Evolutionary conservation across 2,329 filamentous ascomycete species (phyloP), one percentile per base, ranked within the genome.

Genomic region (Botrytis fabae): DNA sequence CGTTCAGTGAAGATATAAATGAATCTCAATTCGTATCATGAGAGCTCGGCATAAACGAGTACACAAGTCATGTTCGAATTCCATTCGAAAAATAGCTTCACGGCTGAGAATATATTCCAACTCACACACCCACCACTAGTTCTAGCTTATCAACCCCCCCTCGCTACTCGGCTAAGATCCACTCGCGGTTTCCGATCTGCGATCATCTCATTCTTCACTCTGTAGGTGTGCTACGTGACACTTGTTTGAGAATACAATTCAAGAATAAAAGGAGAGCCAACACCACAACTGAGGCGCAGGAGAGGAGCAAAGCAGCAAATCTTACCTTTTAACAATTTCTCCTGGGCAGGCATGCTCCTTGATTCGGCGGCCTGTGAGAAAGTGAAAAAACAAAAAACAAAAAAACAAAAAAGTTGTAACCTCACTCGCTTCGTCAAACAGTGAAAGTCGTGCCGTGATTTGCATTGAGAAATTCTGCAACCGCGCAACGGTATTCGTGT

Each of bases 281-380:
- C 2, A 16, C 1, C 25, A 54, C 2, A 0, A 54, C n/a, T 2
- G 12, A 7, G 12, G 12, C 4, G n/a, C 4, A 14, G 0, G 48
- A n/a, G 16, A 16, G 5, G 6, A n/a, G 25, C 3, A 8, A 54
- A 28, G 51, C 25, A 7, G 8, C 16, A 4, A 54, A 14, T n/a
- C 51, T 18, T 54, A 6, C 25, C 3, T 54, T 6, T 18, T 25
- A 28, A 28, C 14, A 28, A 54, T 8, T 6, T 54, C 14, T 7
- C 16, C 25, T 25, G 5, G 6, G 14, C 2, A 28, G 6, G 14
- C 2, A 28, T 6, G n/a, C n/a, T 54, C n/a, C 51, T 54, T 54
- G 51, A 8, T 14, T 54, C n/a, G 6, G 6, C 2, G n/a, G 3
- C n/a, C 10, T 54, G 14, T n/a, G 4, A 54, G 5, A 28, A 54